phyloP scores from a whole-genome alignment of 306 rosid species.

The Hippophae gyantsensis region DNA sequence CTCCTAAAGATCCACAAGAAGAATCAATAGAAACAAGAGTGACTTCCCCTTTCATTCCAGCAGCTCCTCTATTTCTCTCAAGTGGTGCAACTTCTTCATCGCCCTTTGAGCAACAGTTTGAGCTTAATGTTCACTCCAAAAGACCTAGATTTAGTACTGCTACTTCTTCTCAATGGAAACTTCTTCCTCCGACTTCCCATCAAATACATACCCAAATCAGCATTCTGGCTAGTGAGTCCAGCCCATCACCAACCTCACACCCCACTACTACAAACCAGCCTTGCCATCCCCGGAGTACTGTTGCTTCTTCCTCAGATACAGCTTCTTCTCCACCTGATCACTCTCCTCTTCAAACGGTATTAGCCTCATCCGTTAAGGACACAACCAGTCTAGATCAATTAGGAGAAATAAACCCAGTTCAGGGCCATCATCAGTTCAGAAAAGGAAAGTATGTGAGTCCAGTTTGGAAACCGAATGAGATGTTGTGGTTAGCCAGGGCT shows the following conservation, averaged over 20 bases:
- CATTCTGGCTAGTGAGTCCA: slow-evolving; percentile 43
- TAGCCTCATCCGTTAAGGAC: slow-evolving; percentile 42
- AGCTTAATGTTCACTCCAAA: slow-evolving; percentile 44
- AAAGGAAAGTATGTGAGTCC: slow-evolving; percentile 95
- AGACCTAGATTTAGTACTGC: slow-evolving; percentile 41
- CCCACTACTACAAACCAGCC: slow-evolving; percentile 5
- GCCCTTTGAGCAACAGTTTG: slow-evolving; percentile 51
- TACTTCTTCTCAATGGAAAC: slow-evolving; percentile 76
- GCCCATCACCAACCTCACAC: slow-evolving; percentile 42
- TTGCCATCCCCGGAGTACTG: slow-evolving; percentile 10
- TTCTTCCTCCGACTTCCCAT: slow-evolving; percentile 55
- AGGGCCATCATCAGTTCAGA: slow-evolving; percentile 42
- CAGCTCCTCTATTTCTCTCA: slow-evolving; percentile 45
- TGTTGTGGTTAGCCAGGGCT: slow-evolving; percentile 84
- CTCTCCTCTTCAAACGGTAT: slow-evolving; percentile 43
- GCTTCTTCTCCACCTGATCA: slow-evolving; percentile 54
- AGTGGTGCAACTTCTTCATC: slow-evolving; percentile 39
- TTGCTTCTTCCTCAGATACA: slow-evolving; percentile 68
- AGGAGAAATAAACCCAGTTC: slow-evolving; percentile 32
- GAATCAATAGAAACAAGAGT: slow-evolving; percentile 29
- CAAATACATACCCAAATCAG: slow-evolving; percentile 41
- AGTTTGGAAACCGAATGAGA: slow-evolving; percentile 94
- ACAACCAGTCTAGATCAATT: slow-evolving; percentile 29
- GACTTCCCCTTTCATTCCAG: slow-evolving; percentile 15
- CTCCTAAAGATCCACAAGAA: slow-evolving; percentile 44